Evolutionary conservation across 768 basidiomycete genomes (phyloP).

Genomic region (Collybiopsis confluens): DNA sequence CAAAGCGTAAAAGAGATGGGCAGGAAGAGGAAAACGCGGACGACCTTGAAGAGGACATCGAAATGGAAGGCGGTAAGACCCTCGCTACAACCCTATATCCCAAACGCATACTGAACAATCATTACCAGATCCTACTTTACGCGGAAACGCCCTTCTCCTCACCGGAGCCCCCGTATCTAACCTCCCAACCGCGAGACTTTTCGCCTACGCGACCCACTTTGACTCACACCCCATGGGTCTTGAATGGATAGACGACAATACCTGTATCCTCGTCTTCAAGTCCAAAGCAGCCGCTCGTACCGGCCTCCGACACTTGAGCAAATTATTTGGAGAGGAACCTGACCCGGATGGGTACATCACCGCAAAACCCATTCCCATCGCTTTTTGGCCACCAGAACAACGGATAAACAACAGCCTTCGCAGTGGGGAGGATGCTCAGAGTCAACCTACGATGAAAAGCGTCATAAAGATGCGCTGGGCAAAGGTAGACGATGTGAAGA

Average conservation of each 20-base stretch:
- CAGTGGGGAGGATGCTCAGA: slow-evolving; percentile 46
- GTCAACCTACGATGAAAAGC: slow-evolving; percentile 42
- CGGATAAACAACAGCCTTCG: slow-evolving; percentile 71
- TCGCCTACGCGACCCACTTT: slow-evolving; percentile 80
- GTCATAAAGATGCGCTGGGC: slow-evolving; percentile 77
- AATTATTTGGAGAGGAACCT: slow-evolving; percentile 44
- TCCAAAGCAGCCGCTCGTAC: slow-evolving; percentile 48
- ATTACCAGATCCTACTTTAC: slow-evolving; percentile 38
- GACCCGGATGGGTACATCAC: slow-evolving; percentile 56
- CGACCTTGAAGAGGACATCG: slow-evolving; percentile 23
- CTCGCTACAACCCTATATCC: background rate
- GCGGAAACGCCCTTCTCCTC: slow-evolving; percentile 69
- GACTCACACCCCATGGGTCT: slow-evolving; percentile 69
- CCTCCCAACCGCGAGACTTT: slow-evolving; percentile 72
- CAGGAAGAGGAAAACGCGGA: slow-evolving; percentile 24
- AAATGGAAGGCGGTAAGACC: slow-evolving; percentile 21
- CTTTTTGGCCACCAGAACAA: slow-evolving; percentile 77
- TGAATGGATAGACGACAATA: slow-evolving; percentile 85
- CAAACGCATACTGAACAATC: background rate
- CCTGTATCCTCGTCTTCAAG: slow-evolving; percentile 74
- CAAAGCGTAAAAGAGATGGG: slow-evolving; percentile 23
- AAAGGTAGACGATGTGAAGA: slow-evolving; percentile 65
- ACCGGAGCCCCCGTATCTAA: slow-evolving; percentile 68
- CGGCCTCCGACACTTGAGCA: slow-evolving; percentile 49
- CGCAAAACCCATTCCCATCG: slow-evolving; percentile 66